phyloP scores from a whole-genome alignment of 2,329 filamentous ascomycete species.

The Orbilia quercus region DNA sequence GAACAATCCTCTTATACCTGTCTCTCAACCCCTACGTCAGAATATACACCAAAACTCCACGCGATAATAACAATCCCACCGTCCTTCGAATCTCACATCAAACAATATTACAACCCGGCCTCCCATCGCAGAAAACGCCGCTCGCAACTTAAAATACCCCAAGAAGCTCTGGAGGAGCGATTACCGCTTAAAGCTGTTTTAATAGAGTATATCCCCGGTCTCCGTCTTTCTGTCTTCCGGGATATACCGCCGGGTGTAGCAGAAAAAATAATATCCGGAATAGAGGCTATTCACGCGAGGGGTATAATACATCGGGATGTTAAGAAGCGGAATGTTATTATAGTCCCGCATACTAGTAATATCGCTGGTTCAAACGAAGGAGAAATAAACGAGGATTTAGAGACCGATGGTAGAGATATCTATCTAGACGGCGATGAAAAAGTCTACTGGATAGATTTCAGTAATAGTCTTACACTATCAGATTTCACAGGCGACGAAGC shows the following conservation, averaged over 20 bases:
- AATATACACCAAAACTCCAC: conserved; percentile 16
- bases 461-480: conserved; percentile 33
- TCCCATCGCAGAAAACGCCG: conserved; percentile 31
- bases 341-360: conserved; percentile 25
- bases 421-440: conserved; percentile 31
- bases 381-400: conserved; percentile 12
- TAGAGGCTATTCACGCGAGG: conserved; percentile 22
- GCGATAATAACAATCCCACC: conserved; percentile 29
- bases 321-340: conserved; percentile 44
- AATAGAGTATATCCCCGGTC: conserved; percentile 40
- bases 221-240: conserved; percentile 30
- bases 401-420: conserved; percentile 6
- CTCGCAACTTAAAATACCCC: conserved; percentile 6
- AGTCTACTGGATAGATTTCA: conserved; percentile 52
- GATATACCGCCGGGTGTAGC: conserved; percentile 19
- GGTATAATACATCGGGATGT: conserved; percentile 41
- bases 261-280: conserved; percentile 35
- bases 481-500: conserved; percentile 14
- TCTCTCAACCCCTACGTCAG: conserved; percentile 8
- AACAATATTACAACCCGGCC: conserved; percentile 3
- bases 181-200: conserved; percentile 39
- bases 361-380: background rate
- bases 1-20: conserved; percentile 36
- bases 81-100: conserved; percentile 27
- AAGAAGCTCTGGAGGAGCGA: background rate